Conservation (phyloP, 2,329 filamentous ascomycete genomes). For the Scleromitrula shiraiana region DNA sequence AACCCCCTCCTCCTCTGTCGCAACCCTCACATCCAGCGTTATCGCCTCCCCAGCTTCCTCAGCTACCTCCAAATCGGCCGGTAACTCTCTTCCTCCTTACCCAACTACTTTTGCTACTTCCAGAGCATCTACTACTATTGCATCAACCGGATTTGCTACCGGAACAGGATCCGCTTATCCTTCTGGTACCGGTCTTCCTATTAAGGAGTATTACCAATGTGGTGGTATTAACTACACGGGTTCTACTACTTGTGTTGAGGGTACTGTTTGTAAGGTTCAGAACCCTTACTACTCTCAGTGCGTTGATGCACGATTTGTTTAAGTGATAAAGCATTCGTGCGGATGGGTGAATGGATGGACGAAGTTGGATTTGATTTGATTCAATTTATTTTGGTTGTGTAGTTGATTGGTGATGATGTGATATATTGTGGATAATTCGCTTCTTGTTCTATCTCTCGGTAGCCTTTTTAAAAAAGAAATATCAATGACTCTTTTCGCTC, state of each 20-base stretch:
- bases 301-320: background rate
- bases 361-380: no score
- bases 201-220: constrained; percentile 17
- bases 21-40: no score
- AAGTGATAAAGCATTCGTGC: no score
- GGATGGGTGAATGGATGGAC: no score
- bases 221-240: constrained; percentile 19
- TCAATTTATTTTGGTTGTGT: no score
- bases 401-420: no score
- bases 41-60: no score
- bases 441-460: constrained; percentile 8
- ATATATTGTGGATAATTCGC: background rate
- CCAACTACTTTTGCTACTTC: constrained; percentile 3
- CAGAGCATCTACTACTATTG: background rate
- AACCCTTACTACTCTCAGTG: constrained; percentile 15
- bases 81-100: constrained; percentile 1
- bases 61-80: background rate
- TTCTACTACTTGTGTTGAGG: constrained; percentile 13
- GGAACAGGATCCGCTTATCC: constrained; percentile 3
- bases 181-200: background rate
- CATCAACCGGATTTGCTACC: constrained; percentile 4
- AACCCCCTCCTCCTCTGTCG: background rate
- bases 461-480: constrained; percentile 6
- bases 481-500: no score
- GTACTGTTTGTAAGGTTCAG: constrained; percentile 13